Evolutionary conservation across 208 protist genomes (phyloP).

Genomic region (Wallacemonas sp.): DNA sequence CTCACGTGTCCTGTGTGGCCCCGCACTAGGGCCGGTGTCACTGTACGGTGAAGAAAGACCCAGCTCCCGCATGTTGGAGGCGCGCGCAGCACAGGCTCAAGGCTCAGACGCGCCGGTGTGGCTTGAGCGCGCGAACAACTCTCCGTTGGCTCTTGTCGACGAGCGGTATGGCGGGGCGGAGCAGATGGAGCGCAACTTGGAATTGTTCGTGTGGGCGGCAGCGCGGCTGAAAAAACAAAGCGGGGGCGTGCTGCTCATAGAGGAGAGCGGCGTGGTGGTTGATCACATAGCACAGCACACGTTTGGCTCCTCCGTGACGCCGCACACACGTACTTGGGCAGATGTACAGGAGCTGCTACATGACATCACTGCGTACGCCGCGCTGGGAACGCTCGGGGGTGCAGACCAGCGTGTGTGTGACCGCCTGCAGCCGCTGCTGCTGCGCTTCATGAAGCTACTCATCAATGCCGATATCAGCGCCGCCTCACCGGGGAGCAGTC

Average conservation of each 20-base stretch:
- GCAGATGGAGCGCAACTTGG: conserved; percentile 21
- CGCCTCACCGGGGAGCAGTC: too few relatives aligned
- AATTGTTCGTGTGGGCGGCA: conserved; percentile 18
- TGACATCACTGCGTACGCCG: conserved; percentile 27
- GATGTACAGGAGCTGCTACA: conserved; percentile 22
- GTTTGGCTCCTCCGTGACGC: not conserved
- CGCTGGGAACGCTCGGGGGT: conserved; percentile 31
- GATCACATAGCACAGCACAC: not conserved
- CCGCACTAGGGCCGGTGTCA: too few relatives aligned
- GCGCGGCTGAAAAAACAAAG: conserved; percentile 17
- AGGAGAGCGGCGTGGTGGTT: not conserved
- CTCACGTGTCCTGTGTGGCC: too few relatives aligned
- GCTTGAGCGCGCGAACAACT: conserved; percentile 14
- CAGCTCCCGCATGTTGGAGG: not conserved
- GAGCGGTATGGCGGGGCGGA: conserved; percentile 27
- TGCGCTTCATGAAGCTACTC: conserved; percentile 30
- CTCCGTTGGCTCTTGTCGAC: conserved; percentile 25
- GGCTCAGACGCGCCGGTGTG: conserved; percentile 5
- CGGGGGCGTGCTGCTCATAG: not conserved
- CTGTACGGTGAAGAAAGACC: too few relatives aligned
- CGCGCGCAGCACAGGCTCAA: not conserved
- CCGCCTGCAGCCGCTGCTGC: conserved; percentile 34
- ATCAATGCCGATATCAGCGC: conserved; percentile 19
- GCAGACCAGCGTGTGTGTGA: conserved; percentile 29
- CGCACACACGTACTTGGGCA: conserved; percentile 3